Evolutionary conservation across 1,284 basidiomycete species (phyloP).

Genomic region (Ganoderma sinense): DNA sequence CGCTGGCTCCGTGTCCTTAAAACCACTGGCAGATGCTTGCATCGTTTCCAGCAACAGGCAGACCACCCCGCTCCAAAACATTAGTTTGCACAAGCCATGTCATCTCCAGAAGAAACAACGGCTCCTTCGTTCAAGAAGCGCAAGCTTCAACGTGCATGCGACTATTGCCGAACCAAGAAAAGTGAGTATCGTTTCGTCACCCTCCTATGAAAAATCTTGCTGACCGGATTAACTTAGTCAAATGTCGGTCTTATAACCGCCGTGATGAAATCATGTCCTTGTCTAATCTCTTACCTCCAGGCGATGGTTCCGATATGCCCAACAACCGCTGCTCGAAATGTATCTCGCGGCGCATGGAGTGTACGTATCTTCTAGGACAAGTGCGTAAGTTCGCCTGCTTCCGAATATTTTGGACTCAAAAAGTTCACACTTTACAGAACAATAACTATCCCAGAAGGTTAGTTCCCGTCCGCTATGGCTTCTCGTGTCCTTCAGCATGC

Average conservation of each 20-base stretch:
- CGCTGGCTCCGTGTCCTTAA: not conserved
- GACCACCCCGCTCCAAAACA: not conserved
- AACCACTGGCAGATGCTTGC: not conserved
- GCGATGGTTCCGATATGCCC: slow-evolving; percentile 52
- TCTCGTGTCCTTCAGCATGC: not conserved
- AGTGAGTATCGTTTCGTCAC: slow-evolving; percentile 48
- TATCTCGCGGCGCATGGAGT: slow-evolving; percentile 71
- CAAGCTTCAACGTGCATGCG: slow-evolving; percentile 76
- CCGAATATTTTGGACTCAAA: too few relatives aligned
- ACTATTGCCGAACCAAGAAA: slow-evolving; percentile 79
- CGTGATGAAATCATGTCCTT: not conserved
- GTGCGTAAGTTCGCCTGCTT: slow-evolving; percentile 54
- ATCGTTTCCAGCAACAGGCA: not conserved
- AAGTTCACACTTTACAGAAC: slow-evolving; percentile 54
- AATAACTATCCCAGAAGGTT: slow-evolving; percentile 87
- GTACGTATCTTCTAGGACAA: slow-evolving; percentile 78
- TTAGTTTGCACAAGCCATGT: slow-evolving; percentile 5
- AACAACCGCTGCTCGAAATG: slow-evolving; percentile 82
- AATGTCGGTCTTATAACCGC: slow-evolving; percentile 24
- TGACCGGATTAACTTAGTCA: slow-evolving; percentile 30
- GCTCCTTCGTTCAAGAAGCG: slow-evolving; percentile 61
- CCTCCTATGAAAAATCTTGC: not conserved
- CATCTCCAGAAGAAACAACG: slow-evolving; percentile 36
- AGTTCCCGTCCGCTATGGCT: slow-evolving; percentile 29
- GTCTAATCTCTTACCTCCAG: slow-evolving; percentile 12